A percentile compares a stretch with the other conserved stretches of the same genome.
phyloP scores from a whole-genome alignment of 495 filamentous ascomycete genomes.

The Stereocaulon alpinum region DNA sequence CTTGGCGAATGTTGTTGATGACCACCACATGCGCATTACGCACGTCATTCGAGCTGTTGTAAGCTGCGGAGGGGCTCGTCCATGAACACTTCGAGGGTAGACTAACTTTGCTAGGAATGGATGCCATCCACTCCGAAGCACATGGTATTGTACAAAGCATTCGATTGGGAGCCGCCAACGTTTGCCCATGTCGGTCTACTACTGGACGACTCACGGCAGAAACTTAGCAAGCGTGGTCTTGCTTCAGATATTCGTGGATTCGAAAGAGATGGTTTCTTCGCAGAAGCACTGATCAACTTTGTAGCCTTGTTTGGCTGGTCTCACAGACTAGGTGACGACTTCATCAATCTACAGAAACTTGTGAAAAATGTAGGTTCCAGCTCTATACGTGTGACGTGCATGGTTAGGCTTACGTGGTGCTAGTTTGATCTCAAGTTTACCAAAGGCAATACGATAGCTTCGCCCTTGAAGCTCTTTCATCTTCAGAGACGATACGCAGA shows the following conservation, averaged over 20 bases:
- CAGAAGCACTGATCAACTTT: conserved; percentile 72
- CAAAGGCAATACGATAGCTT: conserved; percentile 76
- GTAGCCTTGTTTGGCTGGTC: conserved; percentile 81
- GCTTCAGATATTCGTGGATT: conserved; percentile 57
- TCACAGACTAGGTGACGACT: conserved; percentile 50
- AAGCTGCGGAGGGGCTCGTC: conserved; percentile 23
- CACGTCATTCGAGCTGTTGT: conserved; percentile 86
- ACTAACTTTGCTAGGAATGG: conserved; percentile 52
- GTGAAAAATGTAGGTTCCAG: conserved; percentile 36
- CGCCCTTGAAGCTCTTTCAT: conserved; percentile 68
- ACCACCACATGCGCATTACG: conserved; percentile 87
- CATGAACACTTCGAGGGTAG: neutral
- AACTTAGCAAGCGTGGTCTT: conserved; percentile 79
- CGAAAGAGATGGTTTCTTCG: conserved; percentile 55
- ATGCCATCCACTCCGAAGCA: conserved; percentile 88
- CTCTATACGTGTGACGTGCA: neutral
- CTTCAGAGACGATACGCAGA: conserved; percentile 65
- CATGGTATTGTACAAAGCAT: conserved; percentile 73
- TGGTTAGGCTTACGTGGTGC: conserved; percentile 9
- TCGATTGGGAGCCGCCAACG: conserved; percentile 71
- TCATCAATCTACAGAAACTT: conserved; percentile 61
- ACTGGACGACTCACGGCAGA: conserved; percentile 60
- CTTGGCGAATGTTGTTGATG: conserved; percentile 93
- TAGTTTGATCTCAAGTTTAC: conserved; percentile 73
- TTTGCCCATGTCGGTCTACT: conserved; percentile 89